Evolutionary conservation across 768 basidiomycete genomes (phyloP), one percentile per base, ranked within the genome.

Genomic region (Hygrocybe coccinea): DNA sequence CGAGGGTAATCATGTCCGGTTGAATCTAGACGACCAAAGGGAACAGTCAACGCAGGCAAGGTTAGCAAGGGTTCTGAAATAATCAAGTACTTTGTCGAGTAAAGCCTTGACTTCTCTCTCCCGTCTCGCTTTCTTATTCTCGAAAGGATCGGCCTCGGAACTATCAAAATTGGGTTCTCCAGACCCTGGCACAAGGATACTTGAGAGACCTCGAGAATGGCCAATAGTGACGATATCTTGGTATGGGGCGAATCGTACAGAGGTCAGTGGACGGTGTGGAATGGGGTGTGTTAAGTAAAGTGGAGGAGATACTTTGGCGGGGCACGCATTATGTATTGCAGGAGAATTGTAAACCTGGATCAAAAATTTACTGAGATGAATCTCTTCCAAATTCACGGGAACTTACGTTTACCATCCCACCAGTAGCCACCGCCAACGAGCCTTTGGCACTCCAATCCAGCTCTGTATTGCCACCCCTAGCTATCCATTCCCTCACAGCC

Each of bases 161-260:
- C 87, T 89, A 65, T 99, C 97, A 67, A 94, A 95, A 76, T 97
- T 94, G 45, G 95, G 84, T 69, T 98, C 95, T 34, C 95, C 97
- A 8, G 86, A 74, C 24, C 95, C 95, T 0, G 97, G 97, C 0
- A 98, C 86, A 53, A 98, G 77, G 50, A 98, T 80, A 39, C 82
- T 88, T 3, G 90, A 90, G 15, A 98, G 74, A 1, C 95, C 95
- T 0, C 75, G 76, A 4, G 78, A 66, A 67, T 95, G 93, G 1
- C 91, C 88, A 43, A 95, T 74, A 0, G 85, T 86, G 19, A 95
- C 79, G 25, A 90, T 74, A 70, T 95, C 93, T 63, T 89, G 87
- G 75, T 87, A 95, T 11, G 93, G 95, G 59, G 86, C 84, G 68
- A 97, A 99, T n/a, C 83, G 78, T 21, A 90, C 72, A 3, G 83